Base-by-base conservation (phyloP, 139 green algal genomes). In the Chlamydomonas eustigma region DNA sequence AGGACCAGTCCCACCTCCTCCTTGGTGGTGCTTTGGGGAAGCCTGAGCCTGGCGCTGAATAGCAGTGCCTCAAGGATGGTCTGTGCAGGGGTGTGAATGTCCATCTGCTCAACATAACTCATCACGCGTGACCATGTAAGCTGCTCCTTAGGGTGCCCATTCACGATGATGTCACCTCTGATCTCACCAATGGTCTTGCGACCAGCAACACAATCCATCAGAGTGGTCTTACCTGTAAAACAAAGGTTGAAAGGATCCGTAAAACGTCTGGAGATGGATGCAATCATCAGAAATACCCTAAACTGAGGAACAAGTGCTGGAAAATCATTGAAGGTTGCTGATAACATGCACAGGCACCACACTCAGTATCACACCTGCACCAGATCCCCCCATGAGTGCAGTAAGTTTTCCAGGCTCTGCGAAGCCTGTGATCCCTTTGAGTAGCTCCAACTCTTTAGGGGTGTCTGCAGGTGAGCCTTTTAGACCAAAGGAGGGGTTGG, bases 11-110 rank as follows among this genome's bases (percentile, higher is more conserved):
- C 18, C 63, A 30, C 34, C 63, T 36, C 22, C 18, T 71, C 24
- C 18, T 71, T 28, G 34, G 22, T 30, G n/a, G 34, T 28, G 34
- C 8, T 18, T 8, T 22, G 8, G 3, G 79, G 79, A 74, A 84
- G 67, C 12, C 79, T 80, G 78, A 97, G 81, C 18, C 83, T 72
- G 0, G 91, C 91, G 22, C 74, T 86, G 68, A 90, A 85, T 36
- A 78, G 38, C 51, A 92, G 83, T 64, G 89, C 89, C 80, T 93
- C 89, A 2, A 77, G 37, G 22, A 97, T 89, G 30, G 84, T 74
- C 44, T 64, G 76, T 22, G 83, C 63, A 18, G 44, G 44, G 44
- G 2, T 37, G 76, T 78, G 51, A 25, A 82, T 30, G 44, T 79
- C 70, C 3, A 69, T 50, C 74, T 89, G 84, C 79, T 89, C 84